Evolutionary conservation across 2,329 filamentous ascomycete species (phyloP).

Genomic region (Penicillium sp.): DNA sequence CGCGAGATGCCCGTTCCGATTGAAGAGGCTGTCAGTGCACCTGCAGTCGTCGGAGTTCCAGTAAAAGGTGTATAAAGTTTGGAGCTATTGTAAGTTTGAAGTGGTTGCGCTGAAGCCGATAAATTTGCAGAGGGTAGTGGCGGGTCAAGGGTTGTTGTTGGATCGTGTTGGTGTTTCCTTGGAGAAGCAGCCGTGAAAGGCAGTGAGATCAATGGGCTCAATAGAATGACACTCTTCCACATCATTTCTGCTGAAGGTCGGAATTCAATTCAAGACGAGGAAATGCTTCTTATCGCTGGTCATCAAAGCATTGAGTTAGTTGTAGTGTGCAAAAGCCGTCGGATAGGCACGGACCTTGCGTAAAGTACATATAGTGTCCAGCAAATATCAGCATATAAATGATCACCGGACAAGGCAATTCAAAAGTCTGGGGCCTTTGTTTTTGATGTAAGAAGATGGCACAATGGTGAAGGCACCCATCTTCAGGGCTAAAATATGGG

Average conservation of each 20-base stretch:
- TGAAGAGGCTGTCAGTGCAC: slow-evolving; percentile 56
- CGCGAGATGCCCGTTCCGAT: slow-evolving; percentile 58
- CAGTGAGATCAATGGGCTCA: slow-evolving; percentile 19
- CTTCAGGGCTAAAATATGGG: background rate
- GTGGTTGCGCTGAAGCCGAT: slow-evolving; percentile 30
- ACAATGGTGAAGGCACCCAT: background rate
- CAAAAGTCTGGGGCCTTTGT: background rate
- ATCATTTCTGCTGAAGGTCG: slow-evolving; percentile 9
- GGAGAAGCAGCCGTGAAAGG: slow-evolving; percentile 19
- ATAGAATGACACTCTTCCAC: slow-evolving; percentile 12
- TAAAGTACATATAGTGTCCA: background rate
- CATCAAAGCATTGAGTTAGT: background rate
- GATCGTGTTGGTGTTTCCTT: background rate
- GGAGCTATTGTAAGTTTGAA: slow-evolving; percentile 49
- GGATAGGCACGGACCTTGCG: background rate
- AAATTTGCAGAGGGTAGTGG: background rate
- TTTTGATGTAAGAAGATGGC: background rate
- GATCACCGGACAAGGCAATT: background rate
- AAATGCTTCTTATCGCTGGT: background rate
- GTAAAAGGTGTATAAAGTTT: slow-evolving; percentile 68
- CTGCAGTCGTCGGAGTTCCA: slow-evolving; percentile 66
- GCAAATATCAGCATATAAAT: background rate
- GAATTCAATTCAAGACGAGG: background rate
- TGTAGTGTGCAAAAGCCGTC: background rate
- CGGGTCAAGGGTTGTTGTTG: background rate